Evolutionary conservation across 257 asterid species (phyloP).

Genomic region (Petunia secreta): DNA sequence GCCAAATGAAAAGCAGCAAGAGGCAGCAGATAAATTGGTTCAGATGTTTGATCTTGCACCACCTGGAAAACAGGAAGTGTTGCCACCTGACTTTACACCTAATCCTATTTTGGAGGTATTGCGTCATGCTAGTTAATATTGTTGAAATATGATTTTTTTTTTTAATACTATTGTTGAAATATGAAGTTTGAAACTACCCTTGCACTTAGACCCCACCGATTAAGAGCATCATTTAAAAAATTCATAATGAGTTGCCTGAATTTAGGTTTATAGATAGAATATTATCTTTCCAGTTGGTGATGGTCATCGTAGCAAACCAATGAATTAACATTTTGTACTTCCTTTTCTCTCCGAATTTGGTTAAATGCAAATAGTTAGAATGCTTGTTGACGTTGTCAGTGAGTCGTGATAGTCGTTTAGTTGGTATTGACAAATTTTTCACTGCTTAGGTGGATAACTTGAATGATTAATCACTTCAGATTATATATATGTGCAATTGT

Average conservation of each 20-base stretch:
- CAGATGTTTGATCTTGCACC: slow-evolving; percentile 92
- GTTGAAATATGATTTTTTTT: no score
- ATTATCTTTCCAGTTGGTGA: slow-evolving; percentile 22
- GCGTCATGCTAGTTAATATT: not conserved
- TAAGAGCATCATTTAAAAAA: not conserved
- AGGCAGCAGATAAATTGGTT: slow-evolving; percentile 82
- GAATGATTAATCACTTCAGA: slow-evolving; percentile 16
- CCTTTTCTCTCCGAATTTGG: not conserved
- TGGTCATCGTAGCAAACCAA: not conserved
- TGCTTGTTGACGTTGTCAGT: not conserved
- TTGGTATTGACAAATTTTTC: slow-evolving; percentile 11
- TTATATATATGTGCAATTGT: slow-evolving; percentile 9
- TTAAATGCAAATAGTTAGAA: not conserved
- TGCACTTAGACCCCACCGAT: not conserved
- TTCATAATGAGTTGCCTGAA: not conserved
- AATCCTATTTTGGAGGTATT: slow-evolving; percentile 87
- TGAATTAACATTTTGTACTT: slow-evolving; percentile 15
- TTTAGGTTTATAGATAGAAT: not conserved
- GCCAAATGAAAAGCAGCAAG: slow-evolving; percentile 88
- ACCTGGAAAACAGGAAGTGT: slow-evolving; percentile 65
- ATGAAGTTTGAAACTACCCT: not conserved
- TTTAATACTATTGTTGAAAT: not conserved
- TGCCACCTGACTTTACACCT: slow-evolving; percentile 86
- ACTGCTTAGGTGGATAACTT: not conserved
- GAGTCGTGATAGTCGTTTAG: not conserved